Evolutionary conservation across 805 yeast species (phyloP).

Genomic region (Naumovozyma dairenensis): DNA sequence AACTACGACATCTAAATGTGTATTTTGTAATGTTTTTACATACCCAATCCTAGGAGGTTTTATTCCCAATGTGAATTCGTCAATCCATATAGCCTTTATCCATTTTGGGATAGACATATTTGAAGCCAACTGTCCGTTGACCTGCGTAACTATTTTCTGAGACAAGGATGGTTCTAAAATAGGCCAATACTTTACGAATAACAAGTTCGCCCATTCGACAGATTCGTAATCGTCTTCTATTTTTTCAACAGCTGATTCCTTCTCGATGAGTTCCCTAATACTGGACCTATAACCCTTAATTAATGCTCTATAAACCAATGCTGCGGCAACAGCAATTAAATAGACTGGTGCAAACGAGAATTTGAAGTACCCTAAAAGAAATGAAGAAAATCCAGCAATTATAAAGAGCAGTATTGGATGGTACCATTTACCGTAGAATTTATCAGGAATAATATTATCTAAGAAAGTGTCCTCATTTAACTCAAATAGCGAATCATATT

Average conservation of each 20-base stretch:
- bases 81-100: slow-evolving; percentile 72
- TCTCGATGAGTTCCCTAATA: slow-evolving; percentile 68
- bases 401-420: slow-evolving; percentile 69
- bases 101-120: slow-evolving; percentile 69
- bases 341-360: slow-evolving; percentile 75
- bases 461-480: slow-evolving; percentile 60
- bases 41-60: slow-evolving; percentile 88
- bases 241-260: slow-evolving; percentile 67
- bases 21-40: slow-evolving; percentile 78
- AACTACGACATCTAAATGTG: slow-evolving; percentile 80
- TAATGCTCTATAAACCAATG: slow-evolving; percentile 70
- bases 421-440: slow-evolving; percentile 91
- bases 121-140: slow-evolving; percentile 67
- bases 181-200: slow-evolving; percentile 83
- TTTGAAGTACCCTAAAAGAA: slow-evolving; percentile 65
- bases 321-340: slow-evolving; percentile 46
- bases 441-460: slow-evolving; percentile 65
- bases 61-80: slow-evolving; percentile 81
- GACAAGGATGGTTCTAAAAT: slow-evolving; percentile 80
- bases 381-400: slow-evolving; percentile 58
- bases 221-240: slow-evolving; percentile 85
- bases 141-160: slow-evolving; percentile 75
- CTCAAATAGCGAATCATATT: slow-evolving; percentile 62
- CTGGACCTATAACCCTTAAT: slow-evolving; percentile 64
- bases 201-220: slow-evolving; percentile 87